phyloP scores from a whole-genome alignment of 1,284 basidiomycete species.

The Leccinum cinnamomeum region DNA sequence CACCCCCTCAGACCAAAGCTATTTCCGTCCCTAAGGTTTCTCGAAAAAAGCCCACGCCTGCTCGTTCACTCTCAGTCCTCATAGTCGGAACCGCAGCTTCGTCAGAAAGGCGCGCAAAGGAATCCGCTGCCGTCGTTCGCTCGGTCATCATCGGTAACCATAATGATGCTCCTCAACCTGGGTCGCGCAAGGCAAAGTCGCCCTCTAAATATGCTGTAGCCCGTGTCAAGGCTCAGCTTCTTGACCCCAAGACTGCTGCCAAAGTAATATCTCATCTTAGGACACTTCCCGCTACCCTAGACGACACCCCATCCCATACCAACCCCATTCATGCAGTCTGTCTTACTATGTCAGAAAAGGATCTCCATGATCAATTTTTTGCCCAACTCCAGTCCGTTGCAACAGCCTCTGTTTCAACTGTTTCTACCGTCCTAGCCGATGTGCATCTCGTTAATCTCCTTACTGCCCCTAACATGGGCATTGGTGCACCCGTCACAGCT shows the following conservation, averaged over 20 bases:
- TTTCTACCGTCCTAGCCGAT: constrained; percentile 52
- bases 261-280: constrained; percentile 68
- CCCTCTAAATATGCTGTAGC: constrained; percentile 53
- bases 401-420: constrained; percentile 49
- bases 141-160: constrained; percentile 65
- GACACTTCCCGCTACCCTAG: constrained; percentile 42
- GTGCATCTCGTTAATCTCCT: constrained; percentile 61
- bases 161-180: constrained; percentile 30
- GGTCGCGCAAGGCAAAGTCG: constrained; percentile 37
- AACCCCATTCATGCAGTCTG: constrained; percentile 75
- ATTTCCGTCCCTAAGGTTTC: constrained; percentile 9
- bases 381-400: constrained; percentile 45
- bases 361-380: constrained; percentile 59
- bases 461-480: constrained; percentile 53
- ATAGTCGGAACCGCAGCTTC: constrained; percentile 24
- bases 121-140: constrained; percentile 62
- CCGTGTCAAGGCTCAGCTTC: constrained; percentile 70
- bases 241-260: constrained; percentile 64
- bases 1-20: constrained; percentile 12
- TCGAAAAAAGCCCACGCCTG: constrained; percentile 39
- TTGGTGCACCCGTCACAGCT: constrained; percentile 56
- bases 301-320: constrained; percentile 16
- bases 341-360: constrained; percentile 57
- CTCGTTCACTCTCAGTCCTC: constrained; percentile 30
- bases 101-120: constrained; percentile 60